A percentile compares a stretch with the other conserved stretches of the same genome.
Evolutionary conservation across 2,329 filamentous ascomycete genomes (phyloP).

Genomic region (Diaporthe sp.): DNA sequence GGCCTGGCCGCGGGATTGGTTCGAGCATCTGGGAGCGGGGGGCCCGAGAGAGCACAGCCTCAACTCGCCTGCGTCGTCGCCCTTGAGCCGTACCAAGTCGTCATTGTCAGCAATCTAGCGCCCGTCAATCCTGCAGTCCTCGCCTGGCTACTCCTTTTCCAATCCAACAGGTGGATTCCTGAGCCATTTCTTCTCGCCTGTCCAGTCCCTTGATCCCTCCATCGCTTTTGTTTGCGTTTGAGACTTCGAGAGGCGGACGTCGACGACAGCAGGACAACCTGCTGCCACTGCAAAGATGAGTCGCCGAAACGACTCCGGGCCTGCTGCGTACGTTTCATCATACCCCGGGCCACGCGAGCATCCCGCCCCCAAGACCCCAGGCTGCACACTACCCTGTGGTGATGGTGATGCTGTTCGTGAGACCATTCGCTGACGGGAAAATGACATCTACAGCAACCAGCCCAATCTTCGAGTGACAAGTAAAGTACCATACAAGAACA

Average conservation of each 20-base stretch:
- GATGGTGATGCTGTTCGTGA: slow-evolving; percentile 19
- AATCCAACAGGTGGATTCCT: slow-evolving; percentile 14
- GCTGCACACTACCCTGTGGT: slow-evolving; percentile 24
- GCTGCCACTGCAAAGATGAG: slow-evolving; percentile 56
- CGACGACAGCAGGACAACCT: slow-evolving; percentile 39
- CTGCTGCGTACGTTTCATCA: slow-evolving; percentile 68
- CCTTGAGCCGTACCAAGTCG: slow-evolving; percentile 30
- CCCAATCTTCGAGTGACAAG: slow-evolving; percentile 94
- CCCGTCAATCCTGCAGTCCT: slow-evolving; percentile 27
- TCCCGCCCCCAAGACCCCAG: slow-evolving; percentile 9
- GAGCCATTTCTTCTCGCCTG: slow-evolving; percentile 18
- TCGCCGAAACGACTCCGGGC: slow-evolving; percentile 69
- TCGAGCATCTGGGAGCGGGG: slow-evolving; percentile 37
- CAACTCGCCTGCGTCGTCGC: slow-evolving; percentile 37
- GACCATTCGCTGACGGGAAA: slow-evolving; percentile 28
- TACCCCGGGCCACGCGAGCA: slow-evolving; percentile 23
- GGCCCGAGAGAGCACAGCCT: slow-evolving; percentile 39
- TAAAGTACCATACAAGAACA: slow-evolving; percentile 61
- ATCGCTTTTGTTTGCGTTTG: slow-evolving; percentile 9
- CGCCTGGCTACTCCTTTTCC: slow-evolving; percentile 21
- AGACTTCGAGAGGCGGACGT: slow-evolving; percentile 39
- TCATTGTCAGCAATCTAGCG: slow-evolving; percentile 36
- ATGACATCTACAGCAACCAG: slow-evolving; percentile 63
- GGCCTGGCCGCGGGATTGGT: slow-evolving; percentile 37
- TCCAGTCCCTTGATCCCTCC: slow-evolving; percentile 5